Evolutionary conservation across 441 rosid genomes (phyloP).

Genomic region (Euphorbia schlechtendalii): DNA sequence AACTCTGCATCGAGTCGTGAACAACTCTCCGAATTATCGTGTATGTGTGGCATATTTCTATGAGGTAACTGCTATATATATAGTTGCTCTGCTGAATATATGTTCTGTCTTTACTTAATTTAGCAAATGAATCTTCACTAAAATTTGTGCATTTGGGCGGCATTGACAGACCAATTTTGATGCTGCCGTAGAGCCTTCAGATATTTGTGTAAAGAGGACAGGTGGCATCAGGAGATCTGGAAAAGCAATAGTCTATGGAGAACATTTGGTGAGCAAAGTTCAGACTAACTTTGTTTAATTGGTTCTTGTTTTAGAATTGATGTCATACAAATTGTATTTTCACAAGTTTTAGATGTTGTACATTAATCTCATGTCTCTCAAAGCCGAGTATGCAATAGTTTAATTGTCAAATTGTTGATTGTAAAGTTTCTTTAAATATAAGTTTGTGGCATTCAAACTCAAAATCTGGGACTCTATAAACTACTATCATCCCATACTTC

Average conservation of each 20-base stretch:
- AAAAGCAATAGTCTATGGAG: constrained; percentile 60
- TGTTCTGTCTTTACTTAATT: not conserved
- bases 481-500: too few relatives aligned
- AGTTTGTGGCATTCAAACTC: too few relatives aligned
- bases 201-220: constrained; percentile 43
- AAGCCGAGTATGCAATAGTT: too few relatives aligned
- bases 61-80: constrained; percentile 44
- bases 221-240: constrained; percentile 41
- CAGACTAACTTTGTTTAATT: constrained; percentile 44
- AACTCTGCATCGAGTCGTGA: constrained; percentile 67
- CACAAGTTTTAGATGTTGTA: too few relatives aligned
- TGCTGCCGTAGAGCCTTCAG: constrained; percentile 65
- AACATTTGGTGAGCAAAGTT: constrained; percentile 74
- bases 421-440: too few relatives aligned
- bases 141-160: constrained; percentile 1
- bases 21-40: constrained; percentile 49
- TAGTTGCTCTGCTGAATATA: not conserved
- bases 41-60: constrained; percentile 67
- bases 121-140: constrained; percentile 8
- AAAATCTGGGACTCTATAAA: too few relatives aligned
- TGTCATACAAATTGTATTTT: too few relatives aligned
- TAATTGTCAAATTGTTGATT: too few relatives aligned
- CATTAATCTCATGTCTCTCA: too few relatives aligned
- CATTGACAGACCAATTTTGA: constrained; percentile 52
- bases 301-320: too few relatives aligned